Base-by-base conservation (phyloP, 1,284 basidiomycete genomes). In the Sanghuangporus weigelae region DNA sequence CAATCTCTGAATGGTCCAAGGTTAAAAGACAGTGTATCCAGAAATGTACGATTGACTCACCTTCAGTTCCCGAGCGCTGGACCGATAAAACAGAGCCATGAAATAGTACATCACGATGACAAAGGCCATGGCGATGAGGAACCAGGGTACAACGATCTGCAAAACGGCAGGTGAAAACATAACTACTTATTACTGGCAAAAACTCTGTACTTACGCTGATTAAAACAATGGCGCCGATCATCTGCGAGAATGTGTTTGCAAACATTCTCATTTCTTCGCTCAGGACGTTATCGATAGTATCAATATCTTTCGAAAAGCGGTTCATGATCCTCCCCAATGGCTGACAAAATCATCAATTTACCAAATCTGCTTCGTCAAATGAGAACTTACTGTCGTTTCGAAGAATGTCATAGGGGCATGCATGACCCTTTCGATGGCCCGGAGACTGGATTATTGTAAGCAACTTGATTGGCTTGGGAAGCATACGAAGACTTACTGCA, bases 251-350 rank as follows among this genome's bases (percentile, higher is more conserved):
- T 0, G 91, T 93, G n/a, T 72, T 77, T 63, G 82, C 75, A 58
- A 93, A 80, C 85, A 92, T 91, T 56, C 93, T 85, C 70, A 94
- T 75, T 2, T 92, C 83, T 72, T 95, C 92, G 71, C 82, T 84
- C 7, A 90, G 77, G 57, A 80, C 62, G 71, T 93, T 95, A 74
- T 96, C 95, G 63, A 95, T 82, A 0, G 92, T 94, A 72, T 96
- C 93, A 57, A 95, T 86, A 74, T 96, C 91, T 74, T 90, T 90
- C 1, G 86, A 82, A 74, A 93, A 90, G 16, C 91, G 82, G 73
- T 93, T 93, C 84, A 93, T 89, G 70, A 96, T 93, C 21, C 95
- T 88, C 12, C 95, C 95, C 12, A 95, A 79, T 7, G 95, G 95
- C 82, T 87, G 59, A 50, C 16, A 39, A 40, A 49, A 68, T 36